Evolutionary conservation across 768 basidiomycete genomes (phyloP), one percentile per base, ranked within the genome.

Genomic region (Porpolomopsis calyptriformis): DNA sequence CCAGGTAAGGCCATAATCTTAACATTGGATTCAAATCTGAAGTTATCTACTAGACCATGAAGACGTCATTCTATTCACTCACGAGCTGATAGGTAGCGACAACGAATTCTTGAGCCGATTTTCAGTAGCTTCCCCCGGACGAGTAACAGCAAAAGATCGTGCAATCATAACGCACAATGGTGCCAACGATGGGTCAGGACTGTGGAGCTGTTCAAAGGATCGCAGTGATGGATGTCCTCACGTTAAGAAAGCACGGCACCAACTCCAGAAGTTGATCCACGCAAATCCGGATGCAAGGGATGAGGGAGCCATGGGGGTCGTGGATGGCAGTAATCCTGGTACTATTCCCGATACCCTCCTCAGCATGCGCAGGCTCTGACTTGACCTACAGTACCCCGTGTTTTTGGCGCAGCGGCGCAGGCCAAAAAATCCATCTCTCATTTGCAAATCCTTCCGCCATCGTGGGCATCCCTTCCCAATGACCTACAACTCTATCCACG

Each of bases 171-270:
- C 41, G 9, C 36, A 50, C 40, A 8, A 16, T 19, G 51, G 51
- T 3, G 25, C 29, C 11, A 40, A 52, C 34, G 12, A 18, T 4
- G 51, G 51, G 8, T 20, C 14, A 8, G 51, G 51, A 20, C 8
- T 25, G 12, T 52, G 51, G 51, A 22, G 11, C 20, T 52, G 51
- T 33, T 16, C 18, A 12, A 52, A 46, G 25, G 49, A 52, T 26
- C 37, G 27, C 4, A 29, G 27, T 14, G 14, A 5, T 18, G 36
- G 20, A 34, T 52, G 51, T 37, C 39, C 10, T 8, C 51, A 52
- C 35, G 40, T 52, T 26, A 49, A 22, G 11, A 36, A 10, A 4
- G 49, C 49, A 9, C 49, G 45, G 10, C 43, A 49, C 24, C 3
- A 24, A 3, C 39, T 52, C 8, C 51, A 52, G 22, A 49, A 41